A percentile compares a stretch with the other conserved stretches of the same genome.
Conservation (phyloP, 2,329 filamentous ascomycete genomes). For the Penicillium sp. region DNA sequence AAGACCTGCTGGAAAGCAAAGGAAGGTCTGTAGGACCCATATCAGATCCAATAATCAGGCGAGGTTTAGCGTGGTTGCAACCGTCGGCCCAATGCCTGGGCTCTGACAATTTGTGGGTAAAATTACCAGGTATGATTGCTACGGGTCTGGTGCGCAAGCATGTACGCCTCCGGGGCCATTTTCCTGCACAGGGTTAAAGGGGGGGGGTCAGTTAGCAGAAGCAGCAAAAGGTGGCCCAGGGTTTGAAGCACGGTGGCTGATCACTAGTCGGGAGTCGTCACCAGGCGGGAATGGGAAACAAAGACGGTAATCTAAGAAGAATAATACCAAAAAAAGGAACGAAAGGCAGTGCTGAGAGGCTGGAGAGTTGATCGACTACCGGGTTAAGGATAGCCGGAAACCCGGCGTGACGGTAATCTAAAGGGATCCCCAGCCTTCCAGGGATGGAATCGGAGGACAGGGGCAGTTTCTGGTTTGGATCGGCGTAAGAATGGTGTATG, state of each 20-base stretch:
- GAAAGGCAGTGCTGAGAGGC: background rate
- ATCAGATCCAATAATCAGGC: slow-evolving; percentile 37
- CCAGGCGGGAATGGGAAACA: slow-evolving; percentile 27
- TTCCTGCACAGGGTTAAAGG: slow-evolving; percentile 23
- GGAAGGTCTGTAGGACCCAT: slow-evolving; percentile 28
- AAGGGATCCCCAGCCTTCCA: slow-evolving; percentile 6
- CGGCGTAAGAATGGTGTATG: slow-evolving; percentile 20
- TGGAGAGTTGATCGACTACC: slow-evolving; percentile 14
- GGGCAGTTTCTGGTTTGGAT: slow-evolving; percentile 6
- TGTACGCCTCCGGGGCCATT: slow-evolving; percentile 19
- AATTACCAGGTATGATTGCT: slow-evolving; percentile 7
- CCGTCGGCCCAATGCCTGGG: slow-evolving; percentile 21
- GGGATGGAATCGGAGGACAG: slow-evolving; percentile 14
- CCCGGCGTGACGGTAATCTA: slow-evolving; percentile 13
- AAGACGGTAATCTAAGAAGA: slow-evolving; percentile 4
- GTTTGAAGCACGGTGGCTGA: slow-evolving; percentile 30
- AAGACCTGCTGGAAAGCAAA: slow-evolving; percentile 16
- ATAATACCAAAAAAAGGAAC: slow-evolving; percentile 1
- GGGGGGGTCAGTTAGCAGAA: slow-evolving; percentile 24
- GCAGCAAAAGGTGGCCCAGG: slow-evolving; percentile 15
- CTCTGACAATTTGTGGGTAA: background rate
- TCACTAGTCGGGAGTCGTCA: slow-evolving; percentile 25
- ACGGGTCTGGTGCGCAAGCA: slow-evolving; percentile 15
- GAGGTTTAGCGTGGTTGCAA: slow-evolving; percentile 32
- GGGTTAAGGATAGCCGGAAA: slow-evolving; percentile 3